Conservation (phyloP, 179 eudicot genomes). For the Corrigiola litoralis region DNA sequence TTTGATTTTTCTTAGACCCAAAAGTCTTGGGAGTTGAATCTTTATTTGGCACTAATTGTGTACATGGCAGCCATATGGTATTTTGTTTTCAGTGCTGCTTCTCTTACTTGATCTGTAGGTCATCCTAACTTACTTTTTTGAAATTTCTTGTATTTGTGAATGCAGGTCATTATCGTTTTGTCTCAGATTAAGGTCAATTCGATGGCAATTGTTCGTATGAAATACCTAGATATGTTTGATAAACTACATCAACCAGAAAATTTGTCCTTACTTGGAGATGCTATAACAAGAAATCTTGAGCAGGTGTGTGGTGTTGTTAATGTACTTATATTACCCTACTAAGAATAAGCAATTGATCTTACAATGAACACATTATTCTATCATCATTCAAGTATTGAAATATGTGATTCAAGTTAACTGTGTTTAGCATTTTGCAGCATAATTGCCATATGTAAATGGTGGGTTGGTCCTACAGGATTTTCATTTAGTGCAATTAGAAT, state of each 20-base stretch:
- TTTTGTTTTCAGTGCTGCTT: neutral
- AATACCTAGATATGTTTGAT: slow-evolving; percentile 32
- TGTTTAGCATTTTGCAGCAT: too few relatives aligned
- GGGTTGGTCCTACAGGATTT: too few relatives aligned
- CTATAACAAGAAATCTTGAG: slow-evolving; percentile 48
- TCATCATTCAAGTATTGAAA: neutral
- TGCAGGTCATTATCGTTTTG: slow-evolving; percentile 69
- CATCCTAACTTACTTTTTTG: too few relatives aligned
- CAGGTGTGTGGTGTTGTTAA: slow-evolving; percentile 45
- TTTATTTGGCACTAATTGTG: neutral
- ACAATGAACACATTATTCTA: neutral
- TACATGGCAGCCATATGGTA: too few relatives aligned
- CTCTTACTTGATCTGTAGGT: too few relatives aligned
- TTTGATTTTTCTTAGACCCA: too few relatives aligned
- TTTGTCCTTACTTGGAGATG: slow-evolving; percentile 27
- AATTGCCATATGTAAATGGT: too few relatives aligned
- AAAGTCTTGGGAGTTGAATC: neutral
- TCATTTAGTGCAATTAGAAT: too few relatives aligned
- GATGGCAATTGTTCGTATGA: slow-evolving; percentile 84
- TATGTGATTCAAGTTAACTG: too few relatives aligned
- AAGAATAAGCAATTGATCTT: neutral
- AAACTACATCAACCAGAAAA: slow-evolving; percentile 24
- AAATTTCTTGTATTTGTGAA: slow-evolving; percentile 18
- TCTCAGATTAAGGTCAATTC: slow-evolving; percentile 77
- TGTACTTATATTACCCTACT: neutral